Conservation (phyloP, 176 grass and related monocot species). For the Elaeis guineensis region DNA sequence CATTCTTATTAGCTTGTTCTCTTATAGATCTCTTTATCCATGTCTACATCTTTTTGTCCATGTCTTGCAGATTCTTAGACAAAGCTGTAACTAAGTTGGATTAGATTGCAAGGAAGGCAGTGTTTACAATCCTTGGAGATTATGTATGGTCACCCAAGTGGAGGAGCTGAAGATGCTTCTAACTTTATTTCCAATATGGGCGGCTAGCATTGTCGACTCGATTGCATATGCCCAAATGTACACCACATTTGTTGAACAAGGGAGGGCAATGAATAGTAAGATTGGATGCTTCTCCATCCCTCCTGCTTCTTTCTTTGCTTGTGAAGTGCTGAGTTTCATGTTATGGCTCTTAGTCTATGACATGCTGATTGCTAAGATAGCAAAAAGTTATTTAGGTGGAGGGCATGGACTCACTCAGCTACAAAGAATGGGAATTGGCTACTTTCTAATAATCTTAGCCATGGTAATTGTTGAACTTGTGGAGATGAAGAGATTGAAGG, state of each 20-base stretch:
- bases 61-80: conserved; percentile 43
- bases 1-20: too few relatives aligned
- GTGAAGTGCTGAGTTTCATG: conserved; percentile 50
- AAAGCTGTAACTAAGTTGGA: conserved; percentile 47
- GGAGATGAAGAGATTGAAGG: conserved; percentile 52
- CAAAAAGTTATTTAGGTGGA: conserved; percentile 10
- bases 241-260: conserved; percentile 77
- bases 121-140: conserved; percentile 27
- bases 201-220: conserved; percentile 42
- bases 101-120: conserved; percentile 27
- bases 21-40: too few relatives aligned
- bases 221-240: conserved; percentile 59
- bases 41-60: too few relatives aligned
- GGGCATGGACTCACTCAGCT: conserved; percentile 33
- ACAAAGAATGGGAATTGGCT: conserved; percentile 57
- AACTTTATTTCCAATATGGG: conserved; percentile 49
- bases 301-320: conserved; percentile 48
- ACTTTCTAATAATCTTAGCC: conserved; percentile 58
- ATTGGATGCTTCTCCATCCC: conserved; percentile 41
- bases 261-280: conserved; percentile 43
- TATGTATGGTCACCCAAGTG: conserved; percentile 80
- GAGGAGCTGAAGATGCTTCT: conserved; percentile 75
- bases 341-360: conserved; percentile 53
- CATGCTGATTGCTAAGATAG: conserved; percentile 35
- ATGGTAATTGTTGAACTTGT: conserved; percentile 56